Conservation (phyloP, 208 protist genomes). For the Entamoeba moshkovskii region DNA sequence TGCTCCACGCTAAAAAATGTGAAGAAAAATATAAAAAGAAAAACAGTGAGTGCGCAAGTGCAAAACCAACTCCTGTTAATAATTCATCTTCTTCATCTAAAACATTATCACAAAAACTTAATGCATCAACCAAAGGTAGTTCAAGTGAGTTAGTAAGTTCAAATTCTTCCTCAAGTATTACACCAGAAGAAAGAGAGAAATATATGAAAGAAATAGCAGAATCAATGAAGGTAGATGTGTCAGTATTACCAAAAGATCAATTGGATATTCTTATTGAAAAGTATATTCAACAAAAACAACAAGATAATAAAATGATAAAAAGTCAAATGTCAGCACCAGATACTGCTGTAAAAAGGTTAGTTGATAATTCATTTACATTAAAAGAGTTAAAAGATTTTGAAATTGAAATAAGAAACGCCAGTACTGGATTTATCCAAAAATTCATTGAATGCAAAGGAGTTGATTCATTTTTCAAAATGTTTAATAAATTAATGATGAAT, state of each 20-base stretch:
- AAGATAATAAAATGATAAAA: not conserved
- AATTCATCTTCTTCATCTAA: too few relatives aligned
- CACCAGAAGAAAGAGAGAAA: not conserved
- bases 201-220: not conserved
- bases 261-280: not conserved
- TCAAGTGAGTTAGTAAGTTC: not conserved
- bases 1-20: not conserved
- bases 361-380: not conserved
- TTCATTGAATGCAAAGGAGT: not conserved
- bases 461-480: not conserved
- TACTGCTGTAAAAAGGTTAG: not conserved
- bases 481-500: not conserved
- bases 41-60: not conserved
- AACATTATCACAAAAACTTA: too few relatives aligned
- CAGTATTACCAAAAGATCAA: not conserved
- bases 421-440: not conserved
- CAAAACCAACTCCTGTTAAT: too few relatives aligned
- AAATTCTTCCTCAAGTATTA: not conserved
- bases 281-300: not conserved
- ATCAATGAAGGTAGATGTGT: not conserved
- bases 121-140: too few relatives aligned
- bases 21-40: not conserved
- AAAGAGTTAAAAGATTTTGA: not conserved
- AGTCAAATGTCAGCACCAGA: not conserved
- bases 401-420: not conserved